These are phyloP conservation scores for Lactarius evosmus DNA, from an alignment of 768 basidiomycete genomes.

Conservation along the genomic window DNA sequence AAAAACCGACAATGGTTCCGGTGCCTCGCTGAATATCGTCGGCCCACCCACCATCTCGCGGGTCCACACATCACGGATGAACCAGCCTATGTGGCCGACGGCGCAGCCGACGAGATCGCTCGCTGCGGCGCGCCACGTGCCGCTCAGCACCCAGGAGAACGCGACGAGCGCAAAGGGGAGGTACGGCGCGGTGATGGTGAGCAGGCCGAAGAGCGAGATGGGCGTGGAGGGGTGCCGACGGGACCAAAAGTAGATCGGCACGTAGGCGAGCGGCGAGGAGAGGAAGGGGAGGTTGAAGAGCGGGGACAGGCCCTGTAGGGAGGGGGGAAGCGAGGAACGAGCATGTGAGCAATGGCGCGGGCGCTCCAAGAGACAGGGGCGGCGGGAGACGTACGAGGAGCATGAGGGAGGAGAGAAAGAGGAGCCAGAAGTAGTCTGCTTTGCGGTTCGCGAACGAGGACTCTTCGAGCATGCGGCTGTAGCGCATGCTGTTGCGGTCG, in stretches of 20 bases:
- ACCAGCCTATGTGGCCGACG: conserved; percentile 85
- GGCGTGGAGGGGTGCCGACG: conserved; percentile 90
- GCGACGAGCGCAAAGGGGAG: conserved; percentile 88
- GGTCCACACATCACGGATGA: conserved; percentile 83
- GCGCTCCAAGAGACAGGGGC: background rate
- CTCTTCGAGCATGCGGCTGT: conserved; percentile 95
- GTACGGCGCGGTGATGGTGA: conserved; percentile 95
- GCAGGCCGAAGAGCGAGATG: conserved; percentile 92
- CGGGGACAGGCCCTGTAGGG: conserved; percentile 66
- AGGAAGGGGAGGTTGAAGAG: conserved; percentile 91
- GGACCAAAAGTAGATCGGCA: conserved; percentile 97
- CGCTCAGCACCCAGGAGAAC: conserved; percentile 80
- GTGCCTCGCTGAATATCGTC: conserved; percentile 70
- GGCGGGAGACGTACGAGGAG: conserved; percentile 62
- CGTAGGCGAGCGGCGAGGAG: conserved; percentile 88
- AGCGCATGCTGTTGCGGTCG: conserved; percentile 74
- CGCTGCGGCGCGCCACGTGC: conserved; percentile 79
- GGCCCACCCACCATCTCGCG: conserved; percentile 79
- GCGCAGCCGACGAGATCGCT: conserved; percentile 82
- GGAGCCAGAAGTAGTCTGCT: conserved; percentile 95
- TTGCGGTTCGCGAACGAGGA: conserved; percentile 87
- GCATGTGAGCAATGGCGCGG: conserved; percentile 8
- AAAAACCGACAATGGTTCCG: conserved; percentile 60
- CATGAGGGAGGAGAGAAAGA: conserved; percentile 78
- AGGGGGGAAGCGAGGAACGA: conserved; percentile 1